Evolutionary conservation across 2,329 filamentous ascomycete genomes (phyloP).

Genomic region (Thermomyces lanuginosus): DNA sequence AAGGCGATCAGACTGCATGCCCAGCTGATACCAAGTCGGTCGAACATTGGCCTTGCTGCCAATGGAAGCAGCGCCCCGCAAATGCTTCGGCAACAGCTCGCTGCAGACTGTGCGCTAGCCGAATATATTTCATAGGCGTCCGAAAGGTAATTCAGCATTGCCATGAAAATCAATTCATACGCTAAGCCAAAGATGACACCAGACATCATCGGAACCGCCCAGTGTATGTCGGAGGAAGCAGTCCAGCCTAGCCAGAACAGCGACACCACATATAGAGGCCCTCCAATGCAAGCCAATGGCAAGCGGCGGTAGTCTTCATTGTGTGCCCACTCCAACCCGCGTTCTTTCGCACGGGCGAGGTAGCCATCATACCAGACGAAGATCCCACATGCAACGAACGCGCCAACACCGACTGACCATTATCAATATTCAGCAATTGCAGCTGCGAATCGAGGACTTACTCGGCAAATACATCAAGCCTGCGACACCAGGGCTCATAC

Average conservation of each 20-base stretch:
- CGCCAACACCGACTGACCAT: conserved; percentile 40
- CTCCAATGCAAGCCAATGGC: conserved; percentile 52
- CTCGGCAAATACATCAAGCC: conserved; percentile 21
- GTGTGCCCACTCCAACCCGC: conserved; percentile 39
- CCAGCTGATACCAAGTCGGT: conserved; percentile 26
- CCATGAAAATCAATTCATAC: conserved; percentile 47
- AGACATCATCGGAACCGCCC: conserved; percentile 39
- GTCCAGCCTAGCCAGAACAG: conserved; percentile 33
- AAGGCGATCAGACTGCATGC: conserved; percentile 28
- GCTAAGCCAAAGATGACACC: conserved; percentile 48
- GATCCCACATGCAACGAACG: conserved; percentile 41
- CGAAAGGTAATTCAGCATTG: conserved; percentile 47
- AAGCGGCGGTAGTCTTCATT: conserved; percentile 47
- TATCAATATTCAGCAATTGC: conserved; percentile 3
- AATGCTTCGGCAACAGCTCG: conserved; percentile 36
- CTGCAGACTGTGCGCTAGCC: conserved; percentile 39
- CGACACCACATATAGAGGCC: conserved; percentile 38
- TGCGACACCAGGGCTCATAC: conserved; percentile 19
- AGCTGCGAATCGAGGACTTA: conserved; percentile 6
- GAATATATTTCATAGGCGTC: conserved; percentile 54
- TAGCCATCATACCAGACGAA: conserved; percentile 52
- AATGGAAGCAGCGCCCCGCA: conserved; percentile 44
- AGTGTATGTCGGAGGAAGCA: conserved; percentile 17
- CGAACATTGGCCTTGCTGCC: conserved; percentile 29
- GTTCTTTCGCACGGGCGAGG: conserved; percentile 37